These are phyloP conservation scores for Pseudophaeomoniella oleicola DNA, from an alignment of 2,329 filamentous ascomycete species.

Conservation along the genomic window DNA sequence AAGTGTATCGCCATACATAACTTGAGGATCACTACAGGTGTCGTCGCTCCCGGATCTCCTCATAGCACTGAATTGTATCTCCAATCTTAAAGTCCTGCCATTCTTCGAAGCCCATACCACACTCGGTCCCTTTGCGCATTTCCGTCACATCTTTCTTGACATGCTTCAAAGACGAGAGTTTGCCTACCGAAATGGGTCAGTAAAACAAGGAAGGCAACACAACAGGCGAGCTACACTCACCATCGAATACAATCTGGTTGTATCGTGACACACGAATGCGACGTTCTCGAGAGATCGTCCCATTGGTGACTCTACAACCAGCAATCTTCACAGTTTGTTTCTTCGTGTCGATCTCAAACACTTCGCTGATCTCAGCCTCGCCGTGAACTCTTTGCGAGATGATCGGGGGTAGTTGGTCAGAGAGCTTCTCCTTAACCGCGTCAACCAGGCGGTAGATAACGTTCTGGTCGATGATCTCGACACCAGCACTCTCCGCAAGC, in stretches of 20 bases:
- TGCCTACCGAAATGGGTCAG: too few species aligned
- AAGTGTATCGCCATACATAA: too few species aligned
- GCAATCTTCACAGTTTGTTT: slow-evolving; percentile 61
- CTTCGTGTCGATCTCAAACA: slow-evolving; percentile 74
- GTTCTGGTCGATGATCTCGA: slow-evolving; percentile 70
- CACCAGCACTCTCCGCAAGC: slow-evolving; percentile 55
- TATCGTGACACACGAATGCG: slow-evolving; percentile 59
- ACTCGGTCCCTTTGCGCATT: slow-evolving; percentile 87
- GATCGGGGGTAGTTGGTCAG: slow-evolving; percentile 51
- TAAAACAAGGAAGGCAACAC: too few species aligned
- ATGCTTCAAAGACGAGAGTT: slow-evolving; percentile 69
- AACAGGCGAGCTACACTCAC: slow-evolving; percentile 48
- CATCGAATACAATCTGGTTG: slow-evolving; percentile 62
- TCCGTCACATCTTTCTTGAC: slow-evolving; percentile 82
- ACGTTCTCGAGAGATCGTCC: slow-evolving; percentile 47
- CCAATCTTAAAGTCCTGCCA: slow-evolving; percentile 69
- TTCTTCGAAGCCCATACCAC: slow-evolving; percentile 68
- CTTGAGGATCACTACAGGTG: slow-evolving; percentile 24
- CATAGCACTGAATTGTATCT: slow-evolving; percentile 78
- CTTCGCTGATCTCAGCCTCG: slow-evolving; percentile 70
- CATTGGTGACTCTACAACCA: slow-evolving; percentile 77
- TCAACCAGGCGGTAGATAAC: slow-evolving; percentile 40
- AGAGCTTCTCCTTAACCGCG: slow-evolving; percentile 42
- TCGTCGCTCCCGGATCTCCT: slow-evolving; percentile 62
- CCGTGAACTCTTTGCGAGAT: slow-evolving; percentile 60